A percentile compares a stretch with the other conserved stretches of the same genome.
Conservation (phyloP, 2,329 filamentous ascomycete genomes). For the Mycosphaerella sp. region DNA sequence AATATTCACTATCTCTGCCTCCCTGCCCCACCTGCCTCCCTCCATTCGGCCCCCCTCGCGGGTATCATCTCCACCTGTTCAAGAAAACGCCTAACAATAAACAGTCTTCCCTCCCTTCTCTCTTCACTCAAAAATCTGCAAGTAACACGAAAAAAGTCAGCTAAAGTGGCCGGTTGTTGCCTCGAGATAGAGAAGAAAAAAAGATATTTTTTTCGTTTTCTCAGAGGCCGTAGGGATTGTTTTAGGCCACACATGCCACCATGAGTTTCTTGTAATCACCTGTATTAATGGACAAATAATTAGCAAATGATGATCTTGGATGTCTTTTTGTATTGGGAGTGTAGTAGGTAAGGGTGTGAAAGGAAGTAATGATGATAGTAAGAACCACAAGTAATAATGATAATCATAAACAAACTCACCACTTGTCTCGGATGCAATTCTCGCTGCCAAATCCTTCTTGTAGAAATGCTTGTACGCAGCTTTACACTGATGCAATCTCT, state of each 20-base stretch:
- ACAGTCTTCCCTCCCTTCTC: not conserved
- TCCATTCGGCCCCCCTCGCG: slow-evolving; percentile 1
- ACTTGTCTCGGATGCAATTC: slow-evolving; percentile 70
- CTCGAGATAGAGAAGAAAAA: no score
- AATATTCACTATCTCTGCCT: no score
- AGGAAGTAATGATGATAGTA: no score
- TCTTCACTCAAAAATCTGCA: slow-evolving; percentile 20
- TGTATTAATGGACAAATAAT: not conserved
- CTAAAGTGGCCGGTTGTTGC: not conserved
- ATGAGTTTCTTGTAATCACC: slow-evolving; percentile 68
- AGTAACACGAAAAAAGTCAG: not conserved
- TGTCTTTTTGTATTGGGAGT: not conserved
- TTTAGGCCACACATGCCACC: slow-evolving; percentile 48
- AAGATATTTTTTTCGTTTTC: not conserved
- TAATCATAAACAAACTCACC: no score
- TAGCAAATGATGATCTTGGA: no score
- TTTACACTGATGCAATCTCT: slow-evolving; percentile 69
- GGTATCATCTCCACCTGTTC: slow-evolving; percentile 12
- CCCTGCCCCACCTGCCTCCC: no score
- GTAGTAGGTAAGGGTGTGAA: not conserved
- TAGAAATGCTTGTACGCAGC: slow-evolving; percentile 68
- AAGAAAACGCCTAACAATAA: not conserved
- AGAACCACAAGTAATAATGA: no score
- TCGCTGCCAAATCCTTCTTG: slow-evolving; percentile 57
- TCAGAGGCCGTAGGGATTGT: slow-evolving; percentile 2